Percentiles rank a stretch among this genome's conserved stretches.
phyloP scores from a whole-genome alignment of 2,329 filamentous ascomycete genomes.

The Sporothrix curviconia region DNA sequence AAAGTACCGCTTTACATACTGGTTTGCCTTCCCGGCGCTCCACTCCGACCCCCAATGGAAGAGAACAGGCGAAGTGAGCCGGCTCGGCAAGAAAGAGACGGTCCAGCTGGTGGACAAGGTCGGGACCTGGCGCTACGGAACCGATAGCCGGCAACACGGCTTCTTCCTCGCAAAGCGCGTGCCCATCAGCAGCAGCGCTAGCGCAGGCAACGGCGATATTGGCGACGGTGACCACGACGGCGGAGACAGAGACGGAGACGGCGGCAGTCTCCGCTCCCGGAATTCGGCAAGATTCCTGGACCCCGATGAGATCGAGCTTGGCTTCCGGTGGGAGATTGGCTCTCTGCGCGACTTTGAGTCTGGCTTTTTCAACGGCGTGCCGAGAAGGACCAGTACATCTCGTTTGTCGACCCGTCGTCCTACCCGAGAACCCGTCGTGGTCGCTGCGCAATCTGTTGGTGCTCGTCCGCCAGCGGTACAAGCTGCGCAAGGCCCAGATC shows the following conservation, averaged over 20 bases:
- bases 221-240: slow-evolving; percentile 17
- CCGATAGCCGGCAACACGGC: slow-evolving; percentile 78
- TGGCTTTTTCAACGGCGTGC: slow-evolving; percentile 74
- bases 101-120: slow-evolving; percentile 73
- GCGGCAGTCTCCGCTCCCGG: slow-evolving; percentile 21
- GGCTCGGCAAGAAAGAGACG: slow-evolving; percentile 62
- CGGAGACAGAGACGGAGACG: slow-evolving; percentile 28
- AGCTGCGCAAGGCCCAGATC: slow-evolving; percentile 69
- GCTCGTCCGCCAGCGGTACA: slow-evolving; percentile 75
- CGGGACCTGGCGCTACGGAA: slow-evolving; percentile 78
- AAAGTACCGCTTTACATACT: slow-evolving; percentile 96
- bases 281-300: slow-evolving; percentile 45
- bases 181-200: slow-evolving; percentile 25
- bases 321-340: slow-evolving; percentile 71
- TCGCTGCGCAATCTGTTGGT: slow-evolving; percentile 84
- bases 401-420: slow-evolving; percentile 88
- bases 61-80: slow-evolving; percentile 46
- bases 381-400: slow-evolving; percentile 71
- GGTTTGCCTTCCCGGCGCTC: slow-evolving; percentile 91
- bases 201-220: slow-evolving; percentile 28
- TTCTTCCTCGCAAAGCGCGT: slow-evolving; percentile 91
- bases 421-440: slow-evolving; percentile 85
- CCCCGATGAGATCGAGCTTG: slow-evolving; percentile 45
- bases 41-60: slow-evolving; percentile 85
- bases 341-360: slow-evolving; percentile 72